A percentile compares a stretch with the other conserved stretches of the same genome.
phyloP scores from a whole-genome alignment of 768 basidiomycete genomes.

The Filobasidium floriforme region DNA sequence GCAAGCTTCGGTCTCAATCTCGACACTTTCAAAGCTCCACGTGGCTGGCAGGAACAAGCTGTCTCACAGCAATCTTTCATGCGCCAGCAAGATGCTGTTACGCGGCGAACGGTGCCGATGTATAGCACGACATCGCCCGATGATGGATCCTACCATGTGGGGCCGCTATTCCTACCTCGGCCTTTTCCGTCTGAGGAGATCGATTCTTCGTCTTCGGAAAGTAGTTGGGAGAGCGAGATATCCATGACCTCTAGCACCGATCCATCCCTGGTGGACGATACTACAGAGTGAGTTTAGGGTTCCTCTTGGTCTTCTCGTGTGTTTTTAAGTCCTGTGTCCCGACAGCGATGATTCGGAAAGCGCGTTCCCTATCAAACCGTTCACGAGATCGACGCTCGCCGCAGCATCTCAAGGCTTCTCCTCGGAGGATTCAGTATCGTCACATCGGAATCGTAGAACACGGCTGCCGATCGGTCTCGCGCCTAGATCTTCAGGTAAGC shows the following conservation, averaged over 20 bases:
- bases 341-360: too few species aligned
- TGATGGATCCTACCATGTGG: not conserved
- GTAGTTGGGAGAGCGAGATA: not conserved
- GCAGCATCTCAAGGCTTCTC: too few species aligned
- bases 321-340: too few species aligned
- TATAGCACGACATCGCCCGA: not conserved
- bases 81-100: conserved; percentile 60
- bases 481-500: too few species aligned
- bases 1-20: conserved; percentile 54
- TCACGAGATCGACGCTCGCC: too few species aligned
- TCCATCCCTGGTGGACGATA: too few species aligned
- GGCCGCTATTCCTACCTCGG: conserved; percentile 1
- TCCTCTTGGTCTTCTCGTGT: too few species aligned
- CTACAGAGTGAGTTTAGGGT: too few species aligned
- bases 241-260: not conserved
- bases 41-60: conserved; percentile 53
- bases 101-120: conserved; percentile 50
- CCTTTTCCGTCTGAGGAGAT: conserved; percentile 4
- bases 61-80: conserved; percentile 61
- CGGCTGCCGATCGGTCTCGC: too few species aligned
- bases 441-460: too few species aligned
- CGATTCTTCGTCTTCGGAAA: not conserved
- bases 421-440: too few species aligned
- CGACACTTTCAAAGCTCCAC: conserved; percentile 63
- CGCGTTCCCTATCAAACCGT: too few species aligned